These are phyloP conservation scores for Dissophora ornata DNA, from an alignment of 192 early-diverging fungal genomes.

Conservation along the genomic window DNA sequence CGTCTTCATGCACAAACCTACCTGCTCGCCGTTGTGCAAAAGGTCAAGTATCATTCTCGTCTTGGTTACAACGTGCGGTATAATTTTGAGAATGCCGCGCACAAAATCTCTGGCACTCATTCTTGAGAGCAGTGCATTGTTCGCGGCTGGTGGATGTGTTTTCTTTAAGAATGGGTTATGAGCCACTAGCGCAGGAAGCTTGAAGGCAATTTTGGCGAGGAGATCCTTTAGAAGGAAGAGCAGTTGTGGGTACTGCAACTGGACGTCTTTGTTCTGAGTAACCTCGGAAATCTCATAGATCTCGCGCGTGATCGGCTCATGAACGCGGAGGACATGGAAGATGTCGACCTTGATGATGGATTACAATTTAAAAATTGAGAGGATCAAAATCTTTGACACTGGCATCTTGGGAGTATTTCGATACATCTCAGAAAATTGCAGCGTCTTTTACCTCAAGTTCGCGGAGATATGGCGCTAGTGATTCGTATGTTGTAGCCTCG, in stretches of 20 bases:
- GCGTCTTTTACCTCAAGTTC: constrained; percentile 54
- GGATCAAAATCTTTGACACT: too few species aligned
- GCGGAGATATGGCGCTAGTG: constrained; percentile 42
- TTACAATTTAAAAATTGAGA: too few species aligned
- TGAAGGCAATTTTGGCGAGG: constrained; percentile 58
- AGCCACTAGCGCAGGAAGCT: constrained; percentile 38
- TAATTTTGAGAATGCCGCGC: constrained; percentile 41
- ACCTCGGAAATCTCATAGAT: constrained; percentile 16
- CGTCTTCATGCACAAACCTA: not conserved
- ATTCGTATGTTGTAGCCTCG: constrained; percentile 30
- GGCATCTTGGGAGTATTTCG: too few species aligned
- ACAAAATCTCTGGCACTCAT: constrained; percentile 51
- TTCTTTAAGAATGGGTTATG: constrained; percentile 49
- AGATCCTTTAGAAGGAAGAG: constrained; percentile 65
- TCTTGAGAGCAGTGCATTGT: constrained; percentile 48
- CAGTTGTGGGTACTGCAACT: constrained; percentile 39
- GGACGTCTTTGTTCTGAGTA: constrained; percentile 14
- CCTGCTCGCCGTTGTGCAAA: constrained; percentile 19
- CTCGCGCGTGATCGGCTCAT: constrained; percentile 29
- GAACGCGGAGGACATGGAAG: constrained; percentile 45
- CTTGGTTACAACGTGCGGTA: constrained; percentile 32
- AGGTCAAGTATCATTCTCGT: constrained; percentile 25
- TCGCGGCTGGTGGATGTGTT: constrained; percentile 11
- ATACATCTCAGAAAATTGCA: too few species aligned
- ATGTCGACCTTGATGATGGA: constrained; percentile 24